Percentiles rank a stretch among this genome's conserved stretches.
Evolutionary conservation across 495 filamentous ascomycete species (phyloP).

Genomic region (Penicillium subrubescens): DNA sequence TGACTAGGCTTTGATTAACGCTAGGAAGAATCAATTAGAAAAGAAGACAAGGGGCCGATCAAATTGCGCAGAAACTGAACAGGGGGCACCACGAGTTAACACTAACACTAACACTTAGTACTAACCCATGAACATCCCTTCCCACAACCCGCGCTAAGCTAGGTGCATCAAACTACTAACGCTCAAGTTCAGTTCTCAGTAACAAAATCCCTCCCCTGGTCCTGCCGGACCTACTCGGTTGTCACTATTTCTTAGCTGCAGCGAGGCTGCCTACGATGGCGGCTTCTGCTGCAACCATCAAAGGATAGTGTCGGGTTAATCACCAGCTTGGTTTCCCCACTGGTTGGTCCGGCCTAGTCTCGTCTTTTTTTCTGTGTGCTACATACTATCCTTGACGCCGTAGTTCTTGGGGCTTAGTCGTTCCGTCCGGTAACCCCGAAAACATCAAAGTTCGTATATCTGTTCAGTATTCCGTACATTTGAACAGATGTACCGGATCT

Average conservation of each 20-base stretch:
- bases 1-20: neutral
- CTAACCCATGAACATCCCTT: neutral
- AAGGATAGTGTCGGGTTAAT: conserved; percentile 25
- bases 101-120: too few species aligned
- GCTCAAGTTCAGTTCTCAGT: neutral
- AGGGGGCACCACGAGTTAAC: neutral
- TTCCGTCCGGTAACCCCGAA: neutral
- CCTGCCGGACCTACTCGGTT: neutral
- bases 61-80: neutral
- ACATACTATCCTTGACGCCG: neutral
- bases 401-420: too few species aligned
- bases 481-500: neutral
- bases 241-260: conserved; percentile 23
- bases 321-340: conserved; percentile 26
- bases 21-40: neutral
- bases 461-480: neutral
- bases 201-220: neutral
- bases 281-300: conserved; percentile 25
- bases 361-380: neutral
- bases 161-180: neutral
- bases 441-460: neutral
- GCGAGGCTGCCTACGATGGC: conserved; percentile 18
- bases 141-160: neutral
- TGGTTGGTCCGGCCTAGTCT: conserved; percentile 2
- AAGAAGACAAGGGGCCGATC: neutral